Conservation (phyloP, 73 alveolate genomes). For the Tetrahymena thermophila region DNA sequence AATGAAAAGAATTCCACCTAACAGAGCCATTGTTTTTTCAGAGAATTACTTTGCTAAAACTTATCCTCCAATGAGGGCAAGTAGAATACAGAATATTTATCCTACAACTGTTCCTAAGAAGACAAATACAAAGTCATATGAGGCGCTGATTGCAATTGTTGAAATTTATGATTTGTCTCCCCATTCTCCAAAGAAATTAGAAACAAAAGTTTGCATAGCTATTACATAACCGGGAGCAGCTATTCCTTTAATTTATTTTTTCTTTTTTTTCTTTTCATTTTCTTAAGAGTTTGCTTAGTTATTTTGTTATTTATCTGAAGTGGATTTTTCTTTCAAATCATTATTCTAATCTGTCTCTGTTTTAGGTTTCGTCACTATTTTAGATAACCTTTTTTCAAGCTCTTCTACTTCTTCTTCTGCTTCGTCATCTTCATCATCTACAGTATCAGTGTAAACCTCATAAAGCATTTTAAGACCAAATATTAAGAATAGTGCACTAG, state of each 20-base stretch:
- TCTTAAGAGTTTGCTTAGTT: neutral
- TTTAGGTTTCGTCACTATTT: neutral
- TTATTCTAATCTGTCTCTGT: neutral
- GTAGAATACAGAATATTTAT: neutral
- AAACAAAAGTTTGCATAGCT: conserved; percentile 3
- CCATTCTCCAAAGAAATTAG: conserved; percentile 22
- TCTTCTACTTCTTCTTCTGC: neutral
- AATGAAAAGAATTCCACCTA: neutral
- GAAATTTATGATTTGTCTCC: conserved; percentile 22
- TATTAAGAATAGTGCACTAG: neutral
- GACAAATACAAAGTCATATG: neutral
- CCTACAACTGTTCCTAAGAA: neutral
- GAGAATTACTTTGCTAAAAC: neutral
- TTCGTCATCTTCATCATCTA: conserved; percentile 13
- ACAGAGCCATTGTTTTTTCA: neutral
- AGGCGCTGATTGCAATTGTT: conserved; percentile 2
- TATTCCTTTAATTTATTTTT: neutral
- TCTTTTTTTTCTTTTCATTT: neutral
- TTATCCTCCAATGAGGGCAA: neutral
- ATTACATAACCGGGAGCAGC: neutral
- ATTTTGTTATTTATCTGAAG: neutral
- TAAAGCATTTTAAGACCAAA: neutral
- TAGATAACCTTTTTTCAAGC: neutral
- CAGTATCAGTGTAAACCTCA: conserved; percentile 16
- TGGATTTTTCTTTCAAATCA: neutral